Evolutionary conservation across 768 basidiomycete genomes (phyloP).

Genomic region (Rhizopogon salebrosus): DNA sequence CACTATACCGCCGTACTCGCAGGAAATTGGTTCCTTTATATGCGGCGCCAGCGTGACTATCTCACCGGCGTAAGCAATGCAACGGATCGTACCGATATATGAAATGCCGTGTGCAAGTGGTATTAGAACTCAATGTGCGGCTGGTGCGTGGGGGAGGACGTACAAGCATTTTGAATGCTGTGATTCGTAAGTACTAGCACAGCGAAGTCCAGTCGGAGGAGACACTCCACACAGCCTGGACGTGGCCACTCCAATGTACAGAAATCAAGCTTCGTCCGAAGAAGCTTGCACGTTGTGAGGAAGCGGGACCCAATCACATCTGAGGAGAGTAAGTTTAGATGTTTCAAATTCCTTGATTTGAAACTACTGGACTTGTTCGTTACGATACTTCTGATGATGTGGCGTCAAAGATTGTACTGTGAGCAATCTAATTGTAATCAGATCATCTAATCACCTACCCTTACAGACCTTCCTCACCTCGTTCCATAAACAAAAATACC

Average conservation of each 20-base stretch:
- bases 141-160: conserved; percentile 26
- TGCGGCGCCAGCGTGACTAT: conserved; percentile 2
- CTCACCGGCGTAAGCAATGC: not conserved
- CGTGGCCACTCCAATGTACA: conserved; percentile 51
- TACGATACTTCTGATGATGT: conserved; percentile 15
- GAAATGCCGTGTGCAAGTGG: conserved; percentile 58
- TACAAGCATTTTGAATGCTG: conserved; percentile 92
- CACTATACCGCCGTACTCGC: conserved; percentile 36
- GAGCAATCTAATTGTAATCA: not conserved
- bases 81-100: conserved; percentile 68
- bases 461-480: conserved; percentile 76
- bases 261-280: conserved; percentile 56
- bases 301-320: conserved; percentile 67
- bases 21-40: conserved; percentile 77
- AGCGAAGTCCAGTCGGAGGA: conserved; percentile 92
- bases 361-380: conserved; percentile 35
- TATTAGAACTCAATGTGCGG: not conserved
- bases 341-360: not conserved
- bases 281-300: conserved; percentile 62
- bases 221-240: conserved; percentile 83
- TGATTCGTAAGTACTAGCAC: conserved; percentile 85
- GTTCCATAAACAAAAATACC: conserved; percentile 87
- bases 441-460: conserved; percentile 7
- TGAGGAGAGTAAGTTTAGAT: conserved; percentile 19
- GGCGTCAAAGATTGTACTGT: not conserved